Conservation (phyloP, 148 eudicot genomes). For the Mesembryanthemum crystallinum region DNA sequence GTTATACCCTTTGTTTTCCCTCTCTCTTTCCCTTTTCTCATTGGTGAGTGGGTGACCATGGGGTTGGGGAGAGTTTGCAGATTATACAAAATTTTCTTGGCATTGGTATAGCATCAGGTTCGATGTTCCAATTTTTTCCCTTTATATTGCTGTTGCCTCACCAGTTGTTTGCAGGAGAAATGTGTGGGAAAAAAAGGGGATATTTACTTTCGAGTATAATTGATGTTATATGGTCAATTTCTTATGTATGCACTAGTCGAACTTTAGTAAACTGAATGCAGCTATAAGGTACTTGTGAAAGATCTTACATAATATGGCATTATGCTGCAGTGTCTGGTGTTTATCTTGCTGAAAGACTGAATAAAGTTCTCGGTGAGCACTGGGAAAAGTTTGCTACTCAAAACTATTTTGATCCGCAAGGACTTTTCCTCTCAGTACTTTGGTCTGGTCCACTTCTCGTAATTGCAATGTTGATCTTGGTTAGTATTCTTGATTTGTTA, state of each 20-base stretch:
- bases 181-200: too few species aligned
- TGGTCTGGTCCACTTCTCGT: conserved; percentile 95
- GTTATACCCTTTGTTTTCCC: too few species aligned
- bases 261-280: neutral
- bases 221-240: neutral
- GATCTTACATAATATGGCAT: neutral
- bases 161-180: neutral
- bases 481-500: conserved; percentile 31
- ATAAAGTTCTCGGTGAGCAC: conserved; percentile 49
- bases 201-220: neutral
- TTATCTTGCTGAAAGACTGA: conserved; percentile 82
- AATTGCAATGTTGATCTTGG: conserved; percentile 80
- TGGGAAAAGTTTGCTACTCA: conserved; percentile 91
- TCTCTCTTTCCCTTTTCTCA: too few species aligned
- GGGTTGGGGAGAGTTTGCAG: too few species aligned
- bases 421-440: conserved; percentile 74
- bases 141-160: neutral
- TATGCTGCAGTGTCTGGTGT: conserved; percentile 78
- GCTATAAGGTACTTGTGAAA: neutral
- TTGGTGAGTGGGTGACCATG: too few species aligned
- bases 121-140: too few species aligned
- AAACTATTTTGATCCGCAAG: conserved; percentile 82
- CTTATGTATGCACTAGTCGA: neutral
- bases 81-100: too few species aligned
- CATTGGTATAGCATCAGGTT: too few species aligned